A percentile compares a stretch with the other conserved stretches of the same genome.
Conservation (phyloP, 257 asterid genomes). For the Catharanthus roseus region DNA sequence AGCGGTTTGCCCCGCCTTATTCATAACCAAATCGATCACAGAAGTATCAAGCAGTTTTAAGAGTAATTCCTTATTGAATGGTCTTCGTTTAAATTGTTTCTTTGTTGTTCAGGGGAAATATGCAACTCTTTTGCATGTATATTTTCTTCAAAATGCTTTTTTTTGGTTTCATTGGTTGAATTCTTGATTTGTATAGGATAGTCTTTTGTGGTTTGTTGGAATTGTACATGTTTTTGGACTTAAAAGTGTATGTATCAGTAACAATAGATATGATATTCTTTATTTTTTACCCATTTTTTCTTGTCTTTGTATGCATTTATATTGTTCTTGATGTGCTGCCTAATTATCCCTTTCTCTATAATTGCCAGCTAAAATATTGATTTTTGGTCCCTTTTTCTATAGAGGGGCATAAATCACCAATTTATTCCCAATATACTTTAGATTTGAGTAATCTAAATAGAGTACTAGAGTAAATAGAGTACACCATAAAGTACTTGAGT, state of each 20-base stretch:
- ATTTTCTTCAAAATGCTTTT: not conserved
- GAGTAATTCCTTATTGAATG: not conserved
- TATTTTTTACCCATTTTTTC: not conserved
- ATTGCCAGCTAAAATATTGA: no score
- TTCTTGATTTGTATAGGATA: not conserved
- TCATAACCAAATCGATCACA: not conserved
- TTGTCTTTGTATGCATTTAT: not conserved
- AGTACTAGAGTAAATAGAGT: no score
- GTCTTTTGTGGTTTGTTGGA: slow-evolving; percentile 4
- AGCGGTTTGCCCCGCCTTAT: slow-evolving; percentile 22
- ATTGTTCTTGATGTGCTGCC: not conserved
- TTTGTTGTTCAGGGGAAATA: not conserved
- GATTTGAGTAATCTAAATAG: no score
- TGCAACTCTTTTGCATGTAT: not conserved
- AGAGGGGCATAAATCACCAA: no score
- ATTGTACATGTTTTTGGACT: not conserved
- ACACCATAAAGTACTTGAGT: no score
- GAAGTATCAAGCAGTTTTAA: not conserved
- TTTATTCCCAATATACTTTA: no score
- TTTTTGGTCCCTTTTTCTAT: no score
- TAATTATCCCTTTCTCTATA: no score
- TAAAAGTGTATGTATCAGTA: not conserved
- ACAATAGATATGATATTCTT: not conserved
- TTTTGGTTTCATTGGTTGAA: not conserved
- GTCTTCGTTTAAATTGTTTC: not conserved